Conservation (phyloP, 2,329 filamentous ascomycete genomes). For the Gnomoniopsis sp. region DNA sequence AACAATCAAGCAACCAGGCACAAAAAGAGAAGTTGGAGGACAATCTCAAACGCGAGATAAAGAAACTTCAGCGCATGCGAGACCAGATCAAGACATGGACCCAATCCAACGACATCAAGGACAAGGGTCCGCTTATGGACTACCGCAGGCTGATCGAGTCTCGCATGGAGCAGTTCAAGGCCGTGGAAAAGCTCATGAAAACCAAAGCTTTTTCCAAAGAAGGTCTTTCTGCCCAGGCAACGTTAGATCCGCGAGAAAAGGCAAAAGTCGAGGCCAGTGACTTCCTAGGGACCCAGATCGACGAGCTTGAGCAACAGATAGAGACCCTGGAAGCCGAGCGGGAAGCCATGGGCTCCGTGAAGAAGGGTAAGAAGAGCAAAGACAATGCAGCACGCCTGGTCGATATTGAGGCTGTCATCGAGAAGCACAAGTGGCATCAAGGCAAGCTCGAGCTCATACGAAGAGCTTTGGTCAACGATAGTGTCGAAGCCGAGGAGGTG, state of each 20-base stretch:
- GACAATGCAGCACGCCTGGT: slow-evolving; percentile 72
- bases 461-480: slow-evolving; percentile 87
- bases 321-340: slow-evolving; percentile 88
- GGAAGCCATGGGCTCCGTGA: slow-evolving; percentile 81
- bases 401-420: slow-evolving; percentile 78
- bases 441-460: slow-evolving; percentile 87
- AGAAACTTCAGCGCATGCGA: slow-evolving; percentile 95
- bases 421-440: slow-evolving; percentile 96
- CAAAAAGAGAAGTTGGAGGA: slow-evolving; percentile 99
- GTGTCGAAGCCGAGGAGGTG: slow-evolving; percentile 82
- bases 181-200: slow-evolving; percentile 99
- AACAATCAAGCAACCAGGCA: slow-evolving; percentile 83
- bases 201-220: slow-evolving; percentile 99
- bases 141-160: slow-evolving; percentile 96
- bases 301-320: slow-evolving; percentile 90
- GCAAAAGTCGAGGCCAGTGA: slow-evolving; percentile 86
- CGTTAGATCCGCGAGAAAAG: slow-evolving; percentile 96
- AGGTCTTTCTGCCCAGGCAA: slow-evolving; percentile 84
- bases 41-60: slow-evolving; percentile 98
- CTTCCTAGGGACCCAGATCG: slow-evolving; percentile 82
- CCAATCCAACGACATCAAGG: slow-evolving; percentile 97
- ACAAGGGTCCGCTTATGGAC: slow-evolving; percentile 92
- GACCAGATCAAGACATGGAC: slow-evolving; percentile 99
- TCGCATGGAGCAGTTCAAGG: slow-evolving; percentile 99
- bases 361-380: slow-evolving; percentile 87